These are phyloP conservation scores for Penicillium soppii DNA, from an alignment of 495 filamentous ascomycete species.

Conservation along the genomic window DNA sequence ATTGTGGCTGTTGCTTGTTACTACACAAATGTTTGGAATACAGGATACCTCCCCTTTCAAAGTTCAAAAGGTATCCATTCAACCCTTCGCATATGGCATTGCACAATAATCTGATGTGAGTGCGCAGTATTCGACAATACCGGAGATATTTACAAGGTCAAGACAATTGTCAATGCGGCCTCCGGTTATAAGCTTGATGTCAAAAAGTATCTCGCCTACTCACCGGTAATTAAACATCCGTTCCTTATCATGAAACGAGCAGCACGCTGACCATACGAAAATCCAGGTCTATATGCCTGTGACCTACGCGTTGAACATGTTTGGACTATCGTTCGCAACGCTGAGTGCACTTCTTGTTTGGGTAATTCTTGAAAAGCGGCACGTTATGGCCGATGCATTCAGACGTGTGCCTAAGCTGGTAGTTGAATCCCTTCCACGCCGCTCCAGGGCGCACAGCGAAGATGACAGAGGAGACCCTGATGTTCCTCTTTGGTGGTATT, in stretches of 20 bases:
- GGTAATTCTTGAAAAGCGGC: conserved; percentile 51
- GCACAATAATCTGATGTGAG: neutral
- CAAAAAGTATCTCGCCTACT: conserved; percentile 70
- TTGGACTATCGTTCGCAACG: conserved; percentile 78
- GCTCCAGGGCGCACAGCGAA: conserved; percentile 55
- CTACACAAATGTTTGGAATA: conserved; percentile 59
- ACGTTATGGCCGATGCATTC: conserved; percentile 17
- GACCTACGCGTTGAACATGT: conserved; percentile 73
- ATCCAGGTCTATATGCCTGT: conserved; percentile 71
- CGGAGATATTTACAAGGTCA: conserved; percentile 72
- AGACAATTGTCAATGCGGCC: conserved; percentile 60
- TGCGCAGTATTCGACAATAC: conserved; percentile 73
- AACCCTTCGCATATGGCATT: neutral
- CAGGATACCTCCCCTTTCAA: conserved; percentile 25
- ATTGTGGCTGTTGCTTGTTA: conserved; percentile 54
- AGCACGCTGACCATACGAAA: neutral
- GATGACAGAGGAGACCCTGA: conserved; percentile 53
- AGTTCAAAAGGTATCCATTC: conserved; percentile 20
- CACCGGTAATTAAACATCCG: conserved; percentile 31
- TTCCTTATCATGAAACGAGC: neutral
- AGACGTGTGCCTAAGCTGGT: conserved; percentile 9
- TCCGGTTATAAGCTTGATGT: conserved; percentile 68
- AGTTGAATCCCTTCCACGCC: conserved; percentile 6
- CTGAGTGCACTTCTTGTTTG: conserved; percentile 68
- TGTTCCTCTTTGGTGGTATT: conserved; percentile 76